Evolutionary conservation across 208 protist genomes (phyloP).

Genomic region (Entamoeba dispar): DNA sequence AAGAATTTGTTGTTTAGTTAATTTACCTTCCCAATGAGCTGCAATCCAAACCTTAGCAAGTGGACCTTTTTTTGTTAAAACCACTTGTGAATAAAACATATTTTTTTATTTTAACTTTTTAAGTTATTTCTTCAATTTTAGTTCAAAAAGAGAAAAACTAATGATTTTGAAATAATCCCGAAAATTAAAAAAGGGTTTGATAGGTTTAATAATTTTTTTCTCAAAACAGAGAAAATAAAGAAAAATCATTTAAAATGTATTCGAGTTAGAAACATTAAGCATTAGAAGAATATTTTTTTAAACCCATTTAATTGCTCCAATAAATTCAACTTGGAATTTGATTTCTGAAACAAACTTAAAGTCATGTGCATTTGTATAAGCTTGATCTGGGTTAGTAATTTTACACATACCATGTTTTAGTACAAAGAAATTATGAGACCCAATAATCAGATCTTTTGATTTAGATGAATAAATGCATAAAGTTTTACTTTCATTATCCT

Average conservation of each 20-base stretch:
- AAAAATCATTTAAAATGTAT: no score
- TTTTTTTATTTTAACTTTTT: no score
- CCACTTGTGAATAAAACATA: conserved; percentile 84
- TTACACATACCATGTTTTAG: neutral
- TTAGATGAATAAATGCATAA: neutral
- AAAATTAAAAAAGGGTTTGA: no score
- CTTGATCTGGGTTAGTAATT: neutral
- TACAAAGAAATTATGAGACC: neutral
- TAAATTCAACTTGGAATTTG: neutral
- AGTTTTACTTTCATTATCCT: neutral
- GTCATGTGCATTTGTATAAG: neutral
- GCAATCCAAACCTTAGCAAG: conserved; percentile 80
- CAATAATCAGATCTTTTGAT: neutral
- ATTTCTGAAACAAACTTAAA: neutral
- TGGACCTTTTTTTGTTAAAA: conserved; percentile 73
- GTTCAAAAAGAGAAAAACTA: no score
- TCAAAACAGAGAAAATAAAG: no score
- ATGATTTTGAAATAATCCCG: no score
- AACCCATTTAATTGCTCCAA: neutral
- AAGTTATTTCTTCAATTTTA: no score
- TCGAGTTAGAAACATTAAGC: no score
- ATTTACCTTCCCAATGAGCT: conserved; percentile 71
- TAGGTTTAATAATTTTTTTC: no score
- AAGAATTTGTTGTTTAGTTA: conserved; percentile 64
- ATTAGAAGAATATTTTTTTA: neutral